A percentile compares a stretch with the other conserved stretches of the same genome.
phyloP scores from a whole-genome alignment of 2,329 filamentous ascomycete species.

The Cryoendolithus antarcticus region DNA sequence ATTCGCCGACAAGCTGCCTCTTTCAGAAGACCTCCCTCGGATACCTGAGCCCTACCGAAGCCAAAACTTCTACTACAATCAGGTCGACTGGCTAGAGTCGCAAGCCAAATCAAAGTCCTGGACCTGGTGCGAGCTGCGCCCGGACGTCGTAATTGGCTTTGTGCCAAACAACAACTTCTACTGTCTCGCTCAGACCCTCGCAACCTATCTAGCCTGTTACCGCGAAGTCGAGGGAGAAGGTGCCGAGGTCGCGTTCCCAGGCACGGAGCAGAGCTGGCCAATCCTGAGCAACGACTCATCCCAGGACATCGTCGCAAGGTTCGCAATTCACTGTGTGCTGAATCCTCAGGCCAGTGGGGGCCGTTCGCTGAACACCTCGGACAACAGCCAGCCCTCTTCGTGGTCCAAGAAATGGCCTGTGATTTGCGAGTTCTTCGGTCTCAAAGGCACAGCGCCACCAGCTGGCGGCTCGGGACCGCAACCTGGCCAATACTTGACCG shows the following conservation, averaged over 20 bases:
- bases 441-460: conserved; percentile 13
- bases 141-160: conserved; percentile 28
- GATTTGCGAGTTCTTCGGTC: conserved; percentile 16
- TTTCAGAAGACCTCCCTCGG: conserved; percentile 22
- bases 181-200: conserved; percentile 23
- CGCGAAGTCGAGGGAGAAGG: conserved; percentile 25
- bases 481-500: conserved; percentile 21
- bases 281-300: conserved; percentile 23
- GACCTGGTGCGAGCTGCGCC: conserved; percentile 27
- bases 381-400: no score
- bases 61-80: conserved; percentile 26
- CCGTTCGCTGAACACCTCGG: no score
- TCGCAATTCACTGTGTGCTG: conserved; percentile 7
- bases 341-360: no score
- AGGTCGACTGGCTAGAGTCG: conserved; percentile 23
- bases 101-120: conserved; percentile 22
- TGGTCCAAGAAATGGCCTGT: conserved; percentile 13
- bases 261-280: conserved; percentile 22
- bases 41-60: conserved; percentile 19
- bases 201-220: conserved; percentile 24
- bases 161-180: conserved; percentile 28
- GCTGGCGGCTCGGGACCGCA: conserved; percentile 10
- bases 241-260: conserved; percentile 26
- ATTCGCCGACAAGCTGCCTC: conserved; percentile 25
- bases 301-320: conserved; percentile 22